Base-by-base conservation (phyloP, 1,284 basidiomycete genomes). In the Melampsora abietis-canadensis region DNA sequence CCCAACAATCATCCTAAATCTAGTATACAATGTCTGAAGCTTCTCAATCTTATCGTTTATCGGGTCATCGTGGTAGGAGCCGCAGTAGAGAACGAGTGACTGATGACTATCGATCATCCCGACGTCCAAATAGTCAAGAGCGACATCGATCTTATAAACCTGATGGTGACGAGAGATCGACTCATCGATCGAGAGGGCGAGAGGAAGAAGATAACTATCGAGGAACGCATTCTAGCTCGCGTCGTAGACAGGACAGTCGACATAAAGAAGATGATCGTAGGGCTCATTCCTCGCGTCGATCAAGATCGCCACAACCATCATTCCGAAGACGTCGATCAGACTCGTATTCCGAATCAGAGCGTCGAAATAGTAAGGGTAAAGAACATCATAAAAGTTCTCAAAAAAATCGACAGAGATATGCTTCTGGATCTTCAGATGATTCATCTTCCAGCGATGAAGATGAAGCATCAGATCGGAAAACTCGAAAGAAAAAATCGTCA, bases 401-500 rank as follows among this genome's bases (percentile, higher is more conserved):
- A 10, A 40, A 12, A 40, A 4, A 40, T 40, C 37, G 37, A 40
- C 6, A 40, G 15, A 51, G 34, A 10, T 37, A 15, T 44, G 57
- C 66, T 31, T 34, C 54, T 27, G 60, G 51, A 34, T 31, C 54
- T 24, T 68, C 66, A n/a, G 57, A 31, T n/a, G 57, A 37, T 14
- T 68, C 66, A 44, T 40, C 15, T 19, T 57, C 48, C 24, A 54
- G 54, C 15, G 51, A 44, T 5, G 17, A 24, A 10, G 66, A 61
- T 46, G 57, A 61, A 6, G 4, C 34, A n/a, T 59, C 57, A 57
- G 12, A 68, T 46, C 60, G 54, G 7, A 68, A 68, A 46, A 68
- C 40, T 31, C 61, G 44, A 19, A 70, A 70, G 24, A 46, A 40
- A 44, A 70, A 61, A 37, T 46, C 31, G 24, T 63, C 68, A 48